Evolutionary conservation across 768 basidiomycete species (phyloP).

Genomic region (Kondoa subrosea): DNA sequence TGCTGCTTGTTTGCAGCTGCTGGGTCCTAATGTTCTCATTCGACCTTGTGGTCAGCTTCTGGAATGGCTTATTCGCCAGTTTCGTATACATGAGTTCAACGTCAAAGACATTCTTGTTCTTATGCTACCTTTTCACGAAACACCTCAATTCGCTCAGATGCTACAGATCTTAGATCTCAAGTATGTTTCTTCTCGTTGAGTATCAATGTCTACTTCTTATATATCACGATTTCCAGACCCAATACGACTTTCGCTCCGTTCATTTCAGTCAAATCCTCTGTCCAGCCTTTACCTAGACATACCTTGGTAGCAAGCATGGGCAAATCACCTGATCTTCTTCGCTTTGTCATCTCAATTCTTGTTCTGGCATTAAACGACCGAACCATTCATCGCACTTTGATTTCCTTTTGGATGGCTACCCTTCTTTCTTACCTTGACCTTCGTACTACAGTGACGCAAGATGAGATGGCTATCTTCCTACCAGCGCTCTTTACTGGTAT

Average conservation of each 20-base stretch:
- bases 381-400: constrained; percentile 46
- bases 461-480: constrained; percentile 25
- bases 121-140: constrained; percentile 88
- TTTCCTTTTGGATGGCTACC: constrained; percentile 65
- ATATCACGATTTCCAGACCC: background rate
- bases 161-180: constrained; percentile 66
- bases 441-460: constrained; percentile 33
- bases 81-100: constrained; percentile 93
- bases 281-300: constrained; percentile 53
- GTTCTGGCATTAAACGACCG: constrained; percentile 39
- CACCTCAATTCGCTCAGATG: constrained; percentile 85
- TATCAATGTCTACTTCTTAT: no score
- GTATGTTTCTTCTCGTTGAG: constrained; percentile 28
- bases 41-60: constrained; percentile 62
- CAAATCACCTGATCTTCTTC: constrained; percentile 50
- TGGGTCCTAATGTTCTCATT: constrained; percentile 70
- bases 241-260: constrained; percentile 34
- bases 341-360: constrained; percentile 52
- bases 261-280: constrained; percentile 55
- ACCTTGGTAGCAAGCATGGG: constrained; percentile 59
- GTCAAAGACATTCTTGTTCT: constrained; percentile 55
- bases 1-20: constrained; percentile 45
- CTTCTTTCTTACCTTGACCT: constrained; percentile 62
- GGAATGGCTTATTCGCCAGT: constrained; percentile 87
- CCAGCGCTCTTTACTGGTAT: constrained; percentile 26